Conservation (phyloP, 371 early-diverging fungal genomes). For the Dipsacomyces acuminosporus region DNA sequence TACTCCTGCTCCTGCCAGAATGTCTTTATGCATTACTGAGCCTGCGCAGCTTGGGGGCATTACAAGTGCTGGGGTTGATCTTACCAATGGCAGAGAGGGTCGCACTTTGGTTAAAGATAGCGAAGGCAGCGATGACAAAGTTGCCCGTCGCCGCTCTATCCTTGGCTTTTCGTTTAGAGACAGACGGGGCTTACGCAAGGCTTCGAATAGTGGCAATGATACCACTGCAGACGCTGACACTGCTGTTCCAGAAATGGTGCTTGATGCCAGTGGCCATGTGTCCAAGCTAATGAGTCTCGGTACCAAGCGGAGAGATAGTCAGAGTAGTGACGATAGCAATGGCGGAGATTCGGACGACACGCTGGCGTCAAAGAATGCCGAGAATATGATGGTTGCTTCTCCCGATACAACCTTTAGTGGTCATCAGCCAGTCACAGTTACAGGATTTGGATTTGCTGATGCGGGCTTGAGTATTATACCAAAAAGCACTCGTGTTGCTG, state of each 20-base stretch:
- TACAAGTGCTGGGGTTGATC: too few species aligned
- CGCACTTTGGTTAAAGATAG: background rate
- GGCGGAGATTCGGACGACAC: constrained; percentile 41
- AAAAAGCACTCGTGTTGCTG: too few species aligned
- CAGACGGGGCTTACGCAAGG: constrained; percentile 14
- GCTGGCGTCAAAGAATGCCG: constrained; percentile 13
- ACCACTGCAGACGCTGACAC: background rate
- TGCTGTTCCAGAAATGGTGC: background rate
- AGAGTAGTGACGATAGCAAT: constrained; percentile 23
- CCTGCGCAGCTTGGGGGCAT: too few species aligned
- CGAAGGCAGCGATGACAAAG: background rate
- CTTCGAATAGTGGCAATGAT: background rate
- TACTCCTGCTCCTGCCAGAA: too few species aligned
- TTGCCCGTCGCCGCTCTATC: constrained; percentile 30
- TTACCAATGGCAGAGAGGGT: too few species aligned
- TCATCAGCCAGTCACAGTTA: too few species aligned
- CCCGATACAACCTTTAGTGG: too few species aligned
- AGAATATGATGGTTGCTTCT: too few species aligned
- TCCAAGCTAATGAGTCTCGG: background rate
- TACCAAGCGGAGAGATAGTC: constrained; percentile 8
- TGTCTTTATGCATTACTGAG: too few species aligned
- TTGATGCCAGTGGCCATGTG: background rate
- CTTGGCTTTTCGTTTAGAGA: constrained; percentile 24
- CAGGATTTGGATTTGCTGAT: too few species aligned
- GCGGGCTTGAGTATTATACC: too few species aligned